These are phyloP conservation scores for Seiridium cupressi DNA, from an alignment of 2,329 filamentous ascomycete species.

Conservation along the genomic window DNA sequence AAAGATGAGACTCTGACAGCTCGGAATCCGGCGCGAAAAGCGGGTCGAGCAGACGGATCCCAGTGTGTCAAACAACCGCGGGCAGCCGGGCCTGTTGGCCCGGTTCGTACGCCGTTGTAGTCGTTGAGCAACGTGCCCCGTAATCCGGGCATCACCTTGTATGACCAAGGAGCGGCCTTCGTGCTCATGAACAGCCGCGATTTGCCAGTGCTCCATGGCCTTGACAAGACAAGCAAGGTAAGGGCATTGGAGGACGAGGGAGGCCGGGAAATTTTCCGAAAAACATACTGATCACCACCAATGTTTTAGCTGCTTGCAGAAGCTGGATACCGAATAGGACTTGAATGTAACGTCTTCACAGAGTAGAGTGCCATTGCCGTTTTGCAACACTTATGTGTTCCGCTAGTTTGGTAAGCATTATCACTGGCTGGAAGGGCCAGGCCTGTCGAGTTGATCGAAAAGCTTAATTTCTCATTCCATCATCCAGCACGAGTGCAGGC, in stretches of 20 bases:
- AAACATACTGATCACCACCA: too few species aligned
- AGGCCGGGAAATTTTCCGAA: too few species aligned
- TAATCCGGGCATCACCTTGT: not conserved
- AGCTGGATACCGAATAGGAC: not conserved
- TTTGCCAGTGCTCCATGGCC: too few species aligned
- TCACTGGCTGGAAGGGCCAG: not conserved
- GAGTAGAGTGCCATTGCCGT: not conserved
- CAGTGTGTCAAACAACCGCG: not conserved
- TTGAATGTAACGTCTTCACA: not conserved
- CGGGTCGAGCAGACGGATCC: not conserved
- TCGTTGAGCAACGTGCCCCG: not conserved
- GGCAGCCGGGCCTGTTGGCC: too few species aligned
- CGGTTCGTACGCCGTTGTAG: not conserved
- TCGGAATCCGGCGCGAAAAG: not conserved
- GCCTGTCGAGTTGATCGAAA: not conserved
- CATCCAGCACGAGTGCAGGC: not conserved
- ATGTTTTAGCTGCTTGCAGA: not conserved
- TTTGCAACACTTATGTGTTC: too few species aligned
- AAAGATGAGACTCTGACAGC: not conserved
- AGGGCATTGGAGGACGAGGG: too few species aligned
- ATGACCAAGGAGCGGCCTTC: too few species aligned
- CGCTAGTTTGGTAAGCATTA: not conserved
- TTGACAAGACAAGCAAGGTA: too few species aligned
- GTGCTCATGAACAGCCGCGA: too few species aligned
- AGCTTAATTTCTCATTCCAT: not conserved